phyloP scores from a whole-genome alignment of 305 asterid genomes.

The Fraxinus velutina region DNA sequence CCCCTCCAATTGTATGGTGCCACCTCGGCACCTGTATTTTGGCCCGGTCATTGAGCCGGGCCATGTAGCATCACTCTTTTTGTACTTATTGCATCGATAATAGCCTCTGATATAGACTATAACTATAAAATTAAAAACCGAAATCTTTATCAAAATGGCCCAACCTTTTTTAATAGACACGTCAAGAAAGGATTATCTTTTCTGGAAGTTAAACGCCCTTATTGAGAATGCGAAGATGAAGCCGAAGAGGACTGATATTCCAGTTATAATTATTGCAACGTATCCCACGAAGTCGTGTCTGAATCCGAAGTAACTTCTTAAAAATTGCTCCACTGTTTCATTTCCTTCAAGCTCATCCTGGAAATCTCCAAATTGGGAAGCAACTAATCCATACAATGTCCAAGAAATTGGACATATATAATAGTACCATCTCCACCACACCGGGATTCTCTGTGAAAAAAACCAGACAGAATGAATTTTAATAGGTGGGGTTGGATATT shows the following conservation, averaged over 20 bases:
- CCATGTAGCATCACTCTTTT: background rate
- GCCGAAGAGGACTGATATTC: conserved; percentile 51
- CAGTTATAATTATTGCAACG: conserved; percentile 53
- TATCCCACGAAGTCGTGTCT: conserved; percentile 56
- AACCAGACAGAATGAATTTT: background rate
- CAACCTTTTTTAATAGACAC: background rate
- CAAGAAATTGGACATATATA: conserved; percentile 59
- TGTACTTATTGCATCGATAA: background rate
- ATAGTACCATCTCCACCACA: conserved; percentile 95
- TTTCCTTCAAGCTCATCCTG: conserved; percentile 37
- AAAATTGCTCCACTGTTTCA: conserved; percentile 57
- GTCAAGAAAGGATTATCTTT: conserved; percentile 32
- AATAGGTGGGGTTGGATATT: background rate
- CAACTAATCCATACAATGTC: conserved; percentile 73
- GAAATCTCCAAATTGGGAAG: conserved; percentile 69
- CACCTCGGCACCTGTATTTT: no score
- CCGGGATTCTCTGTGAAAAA: conserved; percentile 72
- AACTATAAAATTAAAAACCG: background rate
- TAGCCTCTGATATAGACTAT: background rate
- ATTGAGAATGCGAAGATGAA: conserved; percentile 70
- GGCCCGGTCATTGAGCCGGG: no score
- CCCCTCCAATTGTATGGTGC: no score
- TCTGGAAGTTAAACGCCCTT: conserved; percentile 71
- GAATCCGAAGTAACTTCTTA: conserved; percentile 52
- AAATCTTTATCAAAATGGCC: background rate